Percentiles rank a stretch among this genome's conserved stretches.
These are phyloP conservation scores for Alternaria postmessia DNA, from an alignment of 2,329 filamentous ascomycete genomes.

Conservation along the genomic window DNA sequence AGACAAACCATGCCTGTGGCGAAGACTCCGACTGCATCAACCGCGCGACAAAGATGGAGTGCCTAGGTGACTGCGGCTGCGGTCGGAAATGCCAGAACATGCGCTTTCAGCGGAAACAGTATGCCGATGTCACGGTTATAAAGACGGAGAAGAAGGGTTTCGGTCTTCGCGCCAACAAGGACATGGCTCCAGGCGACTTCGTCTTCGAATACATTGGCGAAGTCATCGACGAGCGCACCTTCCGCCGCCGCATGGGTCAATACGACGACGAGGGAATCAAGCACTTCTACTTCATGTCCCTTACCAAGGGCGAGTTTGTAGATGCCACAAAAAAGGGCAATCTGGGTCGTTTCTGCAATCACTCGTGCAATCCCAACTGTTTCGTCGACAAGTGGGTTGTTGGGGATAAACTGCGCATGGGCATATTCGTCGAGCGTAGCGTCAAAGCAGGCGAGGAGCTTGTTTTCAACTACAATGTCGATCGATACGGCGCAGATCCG, in stretches of 20 bases:
- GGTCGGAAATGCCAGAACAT: constrained; percentile 90
- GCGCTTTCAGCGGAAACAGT: constrained; percentile 89
- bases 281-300: constrained; percentile 99
- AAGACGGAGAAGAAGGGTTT: constrained; percentile 98
- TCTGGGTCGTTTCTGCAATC: constrained; percentile 95
- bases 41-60: constrained; percentile 97
- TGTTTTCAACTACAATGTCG: constrained; percentile 99
- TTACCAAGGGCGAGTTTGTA: constrained; percentile 95
- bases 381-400: constrained; percentile 99
- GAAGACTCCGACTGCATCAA: constrained; percentile 99
- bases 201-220: constrained; percentile 99
- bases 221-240: constrained; percentile 91
- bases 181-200: constrained; percentile 85
- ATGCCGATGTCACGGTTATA: constrained; percentile 91
- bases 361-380: constrained; percentile 98
- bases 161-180: constrained; percentile 81
- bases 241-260: constrained; percentile 87
- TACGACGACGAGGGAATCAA: constrained; percentile 98
- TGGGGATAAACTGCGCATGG: constrained; percentile 96
- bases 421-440: constrained; percentile 89
- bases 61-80: constrained; percentile 85
- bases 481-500: constrained; percentile 94
- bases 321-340: constrained; percentile 98
- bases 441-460: constrained; percentile 91
- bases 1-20: constrained; percentile 82